Evolutionary conservation across 2,329 filamentous ascomycete genomes (phyloP).

Genomic region (Coleophoma crateriformis): DNA sequence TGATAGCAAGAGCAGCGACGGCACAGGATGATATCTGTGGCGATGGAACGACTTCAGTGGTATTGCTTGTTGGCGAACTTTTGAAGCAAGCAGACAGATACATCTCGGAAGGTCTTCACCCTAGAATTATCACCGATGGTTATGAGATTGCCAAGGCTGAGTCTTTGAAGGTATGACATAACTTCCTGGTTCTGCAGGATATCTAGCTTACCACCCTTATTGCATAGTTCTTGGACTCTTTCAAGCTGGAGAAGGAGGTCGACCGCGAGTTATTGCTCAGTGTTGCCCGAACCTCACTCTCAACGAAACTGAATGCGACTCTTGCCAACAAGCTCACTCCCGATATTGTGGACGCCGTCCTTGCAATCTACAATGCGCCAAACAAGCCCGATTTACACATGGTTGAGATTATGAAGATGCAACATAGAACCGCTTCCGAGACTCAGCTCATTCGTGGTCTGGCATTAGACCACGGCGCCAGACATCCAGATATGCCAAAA

Average conservation of each 20-base stretch:
- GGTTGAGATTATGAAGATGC: constrained; percentile 99
- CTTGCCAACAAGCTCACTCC: constrained; percentile 90
- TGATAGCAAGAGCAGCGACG: constrained; percentile 78
- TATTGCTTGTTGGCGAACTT: constrained; percentile 90
- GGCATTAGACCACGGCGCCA: constrained; percentile 88
- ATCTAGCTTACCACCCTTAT: constrained; percentile 8
- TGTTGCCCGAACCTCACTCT: constrained; percentile 88
- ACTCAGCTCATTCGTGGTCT: constrained; percentile 93
- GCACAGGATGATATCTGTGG: constrained; percentile 98
- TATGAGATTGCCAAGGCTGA: constrained; percentile 96
- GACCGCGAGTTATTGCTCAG: constrained; percentile 91
- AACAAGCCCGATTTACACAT: constrained; percentile 96
- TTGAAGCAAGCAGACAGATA: constrained; percentile 96
- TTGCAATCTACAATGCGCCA: constrained; percentile 85
- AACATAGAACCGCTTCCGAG: constrained; percentile 92
- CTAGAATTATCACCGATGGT: constrained; percentile 92
- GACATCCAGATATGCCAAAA: constrained; percentile 98
- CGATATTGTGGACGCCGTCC: constrained; percentile 91
- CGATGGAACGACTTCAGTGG: constrained; percentile 95
- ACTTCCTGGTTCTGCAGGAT: not conserved
- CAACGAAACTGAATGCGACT: constrained; percentile 87
- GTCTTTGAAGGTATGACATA: constrained; percentile 66
- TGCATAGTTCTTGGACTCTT: constrained; percentile 78
- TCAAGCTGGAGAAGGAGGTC: constrained; percentile 84
- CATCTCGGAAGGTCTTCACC: constrained; percentile 95